Conservation (phyloP, 78 protist species). For the Creolimax fragrantissima region DNA sequence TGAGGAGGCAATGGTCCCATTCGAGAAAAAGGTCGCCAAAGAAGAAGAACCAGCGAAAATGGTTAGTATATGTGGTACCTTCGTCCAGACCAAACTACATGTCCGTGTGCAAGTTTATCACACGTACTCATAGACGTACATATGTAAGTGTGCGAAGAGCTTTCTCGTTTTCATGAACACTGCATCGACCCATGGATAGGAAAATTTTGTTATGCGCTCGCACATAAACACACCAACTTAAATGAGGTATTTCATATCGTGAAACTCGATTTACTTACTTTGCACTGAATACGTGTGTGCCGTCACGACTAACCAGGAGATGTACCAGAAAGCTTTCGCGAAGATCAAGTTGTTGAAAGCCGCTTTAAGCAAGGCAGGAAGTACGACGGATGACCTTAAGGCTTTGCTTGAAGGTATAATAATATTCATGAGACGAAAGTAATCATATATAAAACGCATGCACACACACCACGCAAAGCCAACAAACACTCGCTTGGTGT, state of each 20-base stretch:
- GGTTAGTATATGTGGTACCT: neutral
- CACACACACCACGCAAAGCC: too few species aligned
- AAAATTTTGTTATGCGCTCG: too few species aligned
- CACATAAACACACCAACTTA: too few species aligned
- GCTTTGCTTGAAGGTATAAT: neutral
- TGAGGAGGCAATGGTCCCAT: neutral
- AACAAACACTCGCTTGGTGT: too few species aligned
- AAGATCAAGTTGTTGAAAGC: neutral
- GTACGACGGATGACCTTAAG: neutral
- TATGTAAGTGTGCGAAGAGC: neutral
- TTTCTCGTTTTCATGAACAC: too few species aligned
- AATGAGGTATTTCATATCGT: too few species aligned
- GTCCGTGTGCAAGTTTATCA: neutral
- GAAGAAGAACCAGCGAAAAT: neutral
- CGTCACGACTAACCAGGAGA: too few species aligned
- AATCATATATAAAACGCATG: neutral
- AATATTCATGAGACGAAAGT: neutral
- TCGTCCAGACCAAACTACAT: neutral
- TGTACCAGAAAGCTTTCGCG: neutral
- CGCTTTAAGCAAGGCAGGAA: neutral
- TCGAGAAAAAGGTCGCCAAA: neutral
- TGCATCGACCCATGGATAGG: too few species aligned
- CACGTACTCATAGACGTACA: neutral
- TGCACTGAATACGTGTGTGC: too few species aligned
- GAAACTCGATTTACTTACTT: too few species aligned